A percentile compares a stretch with the other conserved stretches of the same genome.
Evolutionary conservation across 2,329 filamentous ascomycete species (phyloP).

Genomic region (Fusarium stilboides): DNA sequence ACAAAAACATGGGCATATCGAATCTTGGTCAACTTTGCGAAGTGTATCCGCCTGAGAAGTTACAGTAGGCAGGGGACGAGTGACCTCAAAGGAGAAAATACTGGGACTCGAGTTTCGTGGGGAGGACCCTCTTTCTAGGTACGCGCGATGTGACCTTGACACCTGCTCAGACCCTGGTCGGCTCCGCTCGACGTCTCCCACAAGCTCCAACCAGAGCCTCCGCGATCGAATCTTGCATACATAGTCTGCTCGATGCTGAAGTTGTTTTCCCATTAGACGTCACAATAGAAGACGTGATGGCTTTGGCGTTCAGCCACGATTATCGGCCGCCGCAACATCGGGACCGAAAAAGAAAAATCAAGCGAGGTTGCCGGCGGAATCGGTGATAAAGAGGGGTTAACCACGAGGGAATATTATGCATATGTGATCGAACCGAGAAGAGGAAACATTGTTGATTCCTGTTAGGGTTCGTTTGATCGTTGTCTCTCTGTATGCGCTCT

Average conservation of each 20-base stretch:
- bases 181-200: slow-evolving; percentile 46
- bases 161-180: slow-evolving; percentile 46
- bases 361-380: not conserved
- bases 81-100: slow-evolving; percentile 24
- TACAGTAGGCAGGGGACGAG: slow-evolving; percentile 41
- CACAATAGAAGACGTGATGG: slow-evolving; percentile 15
- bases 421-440: slow-evolving; percentile 15
- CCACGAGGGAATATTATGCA: slow-evolving; percentile 20
- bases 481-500: slow-evolving; percentile 19
- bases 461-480: not conserved
- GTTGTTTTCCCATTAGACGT: slow-evolving; percentile 21
- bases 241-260: slow-evolving; percentile 25
- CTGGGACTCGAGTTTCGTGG: slow-evolving; percentile 31
- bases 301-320: slow-evolving; percentile 27
- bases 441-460: slow-evolving; percentile 5
- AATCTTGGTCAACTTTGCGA: slow-evolving; percentile 34
- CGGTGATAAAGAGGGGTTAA: slow-evolving; percentile 2
- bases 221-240: slow-evolving; percentile 42
- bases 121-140: slow-evolving; percentile 39
- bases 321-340: slow-evolving; percentile 21
- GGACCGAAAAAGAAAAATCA: slow-evolving; percentile 17
- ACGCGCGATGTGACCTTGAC: slow-evolving; percentile 45
- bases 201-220: slow-evolving; percentile 45
- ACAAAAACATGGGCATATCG: slow-evolving; percentile 44
- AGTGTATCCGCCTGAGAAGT: slow-evolving; percentile 26